Conservation (phyloP, 352 stramenopile genomes). For the Pythium dissotocum region DNA sequence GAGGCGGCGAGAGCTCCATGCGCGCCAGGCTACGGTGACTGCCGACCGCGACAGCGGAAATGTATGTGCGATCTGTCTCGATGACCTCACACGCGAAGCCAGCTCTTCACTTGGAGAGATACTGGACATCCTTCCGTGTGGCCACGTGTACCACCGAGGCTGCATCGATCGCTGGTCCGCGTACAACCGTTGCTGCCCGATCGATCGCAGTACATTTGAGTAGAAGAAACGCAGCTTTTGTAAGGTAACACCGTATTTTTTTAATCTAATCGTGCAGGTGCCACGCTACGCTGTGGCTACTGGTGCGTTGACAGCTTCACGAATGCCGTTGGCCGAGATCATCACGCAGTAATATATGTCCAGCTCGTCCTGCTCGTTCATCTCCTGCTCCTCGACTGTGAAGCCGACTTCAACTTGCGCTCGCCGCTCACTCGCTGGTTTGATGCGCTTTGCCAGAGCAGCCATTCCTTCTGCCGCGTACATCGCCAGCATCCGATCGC, state of each 20-base stretch:
- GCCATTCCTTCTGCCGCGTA: constrained; percentile 49
- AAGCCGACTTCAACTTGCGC: constrained; percentile 34
- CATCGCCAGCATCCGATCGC: constrained; percentile 53
- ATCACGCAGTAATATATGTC: constrained; percentile 50
- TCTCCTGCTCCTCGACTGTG: constrained; percentile 28
- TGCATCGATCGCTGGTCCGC: constrained; percentile 34
- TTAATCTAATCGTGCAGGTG: background rate
- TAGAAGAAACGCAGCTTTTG: background rate
- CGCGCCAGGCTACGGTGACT: background rate
- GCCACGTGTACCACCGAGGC: constrained; percentile 34
- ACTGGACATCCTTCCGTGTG: constrained; percentile 29
- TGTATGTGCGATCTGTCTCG: constrained; percentile 36
- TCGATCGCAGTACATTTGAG: constrained; percentile 32
- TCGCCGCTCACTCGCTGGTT: constrained; percentile 32
- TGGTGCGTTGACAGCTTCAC: constrained; percentile 39
- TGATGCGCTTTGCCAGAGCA: constrained; percentile 35
- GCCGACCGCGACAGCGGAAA: background rate
- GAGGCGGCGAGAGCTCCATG: background rate
- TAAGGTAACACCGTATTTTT: background rate
- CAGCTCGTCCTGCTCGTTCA: constrained; percentile 27
- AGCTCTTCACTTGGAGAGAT: constrained; percentile 10
- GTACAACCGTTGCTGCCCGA: constrained; percentile 35
- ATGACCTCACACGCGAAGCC: constrained; percentile 5
- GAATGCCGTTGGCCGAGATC: constrained; percentile 54
- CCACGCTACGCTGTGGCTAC: background rate